These are phyloP conservation scores for Parmelia sp. DNA, from an alignment of 495 filamentous ascomycete species.

Conservation along the genomic window DNA sequence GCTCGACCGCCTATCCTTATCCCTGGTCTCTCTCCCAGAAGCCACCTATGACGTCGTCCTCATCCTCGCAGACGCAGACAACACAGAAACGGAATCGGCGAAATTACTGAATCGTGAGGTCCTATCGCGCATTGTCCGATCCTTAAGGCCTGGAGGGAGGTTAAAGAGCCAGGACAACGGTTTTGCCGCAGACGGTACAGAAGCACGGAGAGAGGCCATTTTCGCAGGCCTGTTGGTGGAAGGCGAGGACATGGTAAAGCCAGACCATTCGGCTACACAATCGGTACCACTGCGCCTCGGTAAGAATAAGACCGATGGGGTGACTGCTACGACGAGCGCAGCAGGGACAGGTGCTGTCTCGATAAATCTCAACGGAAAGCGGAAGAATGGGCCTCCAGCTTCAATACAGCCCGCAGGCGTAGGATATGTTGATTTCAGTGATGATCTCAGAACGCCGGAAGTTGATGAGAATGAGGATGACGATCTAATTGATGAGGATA, in stretches of 20 bases:
- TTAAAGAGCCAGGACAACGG: constrained; percentile 62
- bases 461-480: constrained; percentile 66
- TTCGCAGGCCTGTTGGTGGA: constrained; percentile 69
- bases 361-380: constrained; percentile 44
- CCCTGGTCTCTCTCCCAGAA: constrained; percentile 69
- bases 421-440: constrained; percentile 64
- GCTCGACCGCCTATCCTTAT: constrained; percentile 87
- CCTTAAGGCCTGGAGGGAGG: constrained; percentile 65
- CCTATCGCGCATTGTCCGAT: constrained; percentile 57
- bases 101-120: constrained; percentile 60
- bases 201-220: constrained; percentile 62
- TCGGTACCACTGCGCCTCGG: constrained; percentile 70
- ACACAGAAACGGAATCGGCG: constrained; percentile 53
- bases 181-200: constrained; percentile 42
- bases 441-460: constrained; percentile 54
- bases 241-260: constrained; percentile 61
- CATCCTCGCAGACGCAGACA: constrained; percentile 71
- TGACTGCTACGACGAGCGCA: constrained; percentile 29
- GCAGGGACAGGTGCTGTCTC: constrained; percentile 30
- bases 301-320: constrained; percentile 41
- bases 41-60: constrained; percentile 78
- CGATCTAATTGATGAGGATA: constrained; percentile 86
- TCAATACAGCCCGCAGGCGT: constrained; percentile 48
- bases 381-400: constrained; percentile 29
- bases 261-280: constrained; percentile 54